Base-by-base conservation (phyloP, 441 rosid genomes). In the Syzygium malaccense region DNA sequence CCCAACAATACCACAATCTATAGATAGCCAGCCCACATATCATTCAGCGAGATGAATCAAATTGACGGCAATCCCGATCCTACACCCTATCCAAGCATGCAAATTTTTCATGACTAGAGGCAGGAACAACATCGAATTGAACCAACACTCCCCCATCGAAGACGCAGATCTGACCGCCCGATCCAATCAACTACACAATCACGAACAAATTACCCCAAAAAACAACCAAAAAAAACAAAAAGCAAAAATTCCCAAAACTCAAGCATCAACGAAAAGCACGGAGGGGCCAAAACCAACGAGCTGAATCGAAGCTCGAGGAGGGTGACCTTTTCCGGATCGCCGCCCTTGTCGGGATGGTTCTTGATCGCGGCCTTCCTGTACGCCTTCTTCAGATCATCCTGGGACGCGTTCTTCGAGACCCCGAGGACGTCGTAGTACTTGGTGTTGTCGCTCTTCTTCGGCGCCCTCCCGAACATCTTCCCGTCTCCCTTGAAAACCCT, bases 301-400 rank as follows among this genome's bases (percentile, higher is more conserved):
- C 18, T 4, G 32, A 85, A 58, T 19, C 12, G 48, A 54, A 60
- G 23, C 53, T 64, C 8, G 5, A 37, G 1, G 18, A 78, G 1
- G 41, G 9, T 45, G 85, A 95, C 98, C 96, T 96, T 96, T 89
- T 96, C 98, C 15, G 98, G 99, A 88, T 96, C 99, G 55, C 99
- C 97, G 32, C 98, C 99, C 95, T 96, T 96, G 66, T 96, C 98
- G 55, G 99, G 99, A 91, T 95, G 99, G 89, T 96, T 96, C 92
- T 96, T 96, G 86, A 96, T 96, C 12, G 99, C 97, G 8, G 98
- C 99, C 89, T 96, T 96, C 71, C 95, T 92, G 87, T 96, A 96
- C 87, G 99, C 99, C 92, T 96, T 96, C 95, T 96, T 96, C 53
- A 95, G 93, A 93, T 96, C 99, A 88, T 96, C 97, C 89, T 93